Percentiles rank a stretch among this genome's conserved stretches.
phyloP scores from a whole-genome alignment of 371 early-diverging fungal genomes.

The Ordospora colligata region DNA sequence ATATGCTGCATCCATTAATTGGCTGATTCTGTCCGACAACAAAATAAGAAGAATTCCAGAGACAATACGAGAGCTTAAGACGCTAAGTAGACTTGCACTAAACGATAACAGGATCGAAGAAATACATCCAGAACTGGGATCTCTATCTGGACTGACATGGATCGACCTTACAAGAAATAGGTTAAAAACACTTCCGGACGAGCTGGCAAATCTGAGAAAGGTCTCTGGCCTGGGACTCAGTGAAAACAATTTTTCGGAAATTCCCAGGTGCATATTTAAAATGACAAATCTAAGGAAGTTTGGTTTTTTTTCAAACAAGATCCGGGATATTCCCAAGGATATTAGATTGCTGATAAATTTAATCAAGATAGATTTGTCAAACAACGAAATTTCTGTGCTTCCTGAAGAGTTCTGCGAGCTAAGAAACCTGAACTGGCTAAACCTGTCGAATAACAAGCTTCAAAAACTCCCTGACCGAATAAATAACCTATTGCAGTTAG shows the following conservation, averaged over 20 bases:
- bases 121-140: conserved; percentile 44
- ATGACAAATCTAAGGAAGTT: conserved; percentile 63
- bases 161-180: conserved; percentile 61
- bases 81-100: conserved; percentile 58
- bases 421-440: conserved; percentile 65
- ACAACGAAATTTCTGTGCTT: conserved; percentile 63
- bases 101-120: conserved; percentile 60
- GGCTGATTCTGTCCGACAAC: conserved; percentile 61
- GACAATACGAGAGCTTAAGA: conserved; percentile 48
- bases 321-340: conserved; percentile 57
- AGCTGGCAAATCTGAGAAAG: conserved; percentile 60
- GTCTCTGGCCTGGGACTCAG: conserved; percentile 64
- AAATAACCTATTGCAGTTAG: conserved; percentile 62
- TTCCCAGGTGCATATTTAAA: conserved; percentile 62
- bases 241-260: conserved; percentile 58
- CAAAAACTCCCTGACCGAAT: conserved; percentile 63
- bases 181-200: conserved; percentile 58
- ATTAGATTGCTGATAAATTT: conserved; percentile 60
- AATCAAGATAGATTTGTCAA: conserved; percentile 65
- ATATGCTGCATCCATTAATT: conserved; percentile 38
- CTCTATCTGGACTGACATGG: conserved; percentile 56
- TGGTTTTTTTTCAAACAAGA: conserved; percentile 65
- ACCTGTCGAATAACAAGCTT: conserved; percentile 66
- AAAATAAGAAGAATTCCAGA: conserved; percentile 48
- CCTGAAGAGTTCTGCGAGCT: conserved; percentile 64